These are phyloP conservation scores for Stromatinia cepivora DNA, from an alignment of 2,329 filamentous ascomycete genomes.

Conservation along the genomic window DNA sequence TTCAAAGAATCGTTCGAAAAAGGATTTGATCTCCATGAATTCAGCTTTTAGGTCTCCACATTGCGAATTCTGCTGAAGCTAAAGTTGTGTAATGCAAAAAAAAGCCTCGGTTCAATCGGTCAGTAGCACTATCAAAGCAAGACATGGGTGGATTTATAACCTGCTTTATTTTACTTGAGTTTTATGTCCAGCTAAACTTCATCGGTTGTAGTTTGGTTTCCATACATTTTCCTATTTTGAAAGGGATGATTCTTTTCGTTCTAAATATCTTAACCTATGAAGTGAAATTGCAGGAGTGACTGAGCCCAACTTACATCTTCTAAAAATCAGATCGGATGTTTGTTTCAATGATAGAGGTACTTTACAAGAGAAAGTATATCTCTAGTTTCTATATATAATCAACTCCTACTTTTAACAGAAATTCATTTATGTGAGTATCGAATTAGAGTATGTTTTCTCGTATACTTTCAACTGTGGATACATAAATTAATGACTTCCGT, in stretches of 20 bases:
- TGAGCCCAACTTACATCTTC: neutral
- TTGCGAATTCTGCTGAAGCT: constrained; percentile 20
- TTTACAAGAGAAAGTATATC: neutral
- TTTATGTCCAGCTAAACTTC: neutral
- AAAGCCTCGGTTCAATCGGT: constrained; percentile 12
- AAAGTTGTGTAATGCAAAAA: constrained; percentile 14
- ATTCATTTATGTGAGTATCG: constrained; percentile 12
- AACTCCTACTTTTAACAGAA: neutral
- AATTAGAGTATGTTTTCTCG: constrained; percentile 12
- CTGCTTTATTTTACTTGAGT: neutral
- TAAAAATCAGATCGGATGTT: neutral
- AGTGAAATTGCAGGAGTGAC: constrained; percentile 12
- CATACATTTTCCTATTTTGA: neutral
- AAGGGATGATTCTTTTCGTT: neutral
- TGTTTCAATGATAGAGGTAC: neutral
- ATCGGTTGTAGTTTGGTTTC: neutral
- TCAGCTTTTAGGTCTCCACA: constrained; percentile 22
- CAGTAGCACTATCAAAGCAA: constrained; percentile 12
- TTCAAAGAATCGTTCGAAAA: constrained; percentile 1
- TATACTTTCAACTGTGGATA: neutral
- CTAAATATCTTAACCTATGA: neutral
- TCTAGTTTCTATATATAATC: neutral
- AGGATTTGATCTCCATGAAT: constrained; percentile 12
- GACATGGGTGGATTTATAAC: constrained; percentile 10
- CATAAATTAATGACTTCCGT: constrained; percentile 9